phyloP scores from a whole-genome alignment of 73 alveolate species.

The Symbiodinium natans region DNA sequence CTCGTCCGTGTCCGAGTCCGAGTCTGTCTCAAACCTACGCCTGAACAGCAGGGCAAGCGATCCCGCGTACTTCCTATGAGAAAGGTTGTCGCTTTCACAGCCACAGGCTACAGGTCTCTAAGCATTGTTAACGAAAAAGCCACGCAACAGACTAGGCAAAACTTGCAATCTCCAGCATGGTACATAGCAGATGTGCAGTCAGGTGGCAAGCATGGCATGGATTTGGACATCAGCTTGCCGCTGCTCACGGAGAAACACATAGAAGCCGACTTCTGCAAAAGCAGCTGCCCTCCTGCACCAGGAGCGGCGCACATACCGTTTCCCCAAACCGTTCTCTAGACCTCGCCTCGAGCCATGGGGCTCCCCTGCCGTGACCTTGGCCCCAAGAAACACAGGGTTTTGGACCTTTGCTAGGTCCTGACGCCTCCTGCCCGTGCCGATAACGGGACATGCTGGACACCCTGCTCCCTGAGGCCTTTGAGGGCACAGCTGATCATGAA shows the following conservation, averaged over 20 bases:
- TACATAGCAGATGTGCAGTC: background rate
- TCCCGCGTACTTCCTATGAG: too few species aligned
- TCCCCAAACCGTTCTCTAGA: too few species aligned
- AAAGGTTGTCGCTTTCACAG: too few species aligned
- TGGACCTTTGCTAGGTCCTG: too few species aligned
- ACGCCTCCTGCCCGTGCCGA: background rate
- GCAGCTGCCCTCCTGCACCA: background rate
- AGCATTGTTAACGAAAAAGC: too few species aligned
- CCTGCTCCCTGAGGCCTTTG: too few species aligned
- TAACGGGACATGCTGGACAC: background rate
- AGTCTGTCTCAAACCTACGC: background rate
- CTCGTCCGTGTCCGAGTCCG: background rate
- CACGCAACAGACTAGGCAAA: too few species aligned
- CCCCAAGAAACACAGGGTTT: background rate
- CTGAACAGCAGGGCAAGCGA: background rate
- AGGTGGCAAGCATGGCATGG: background rate
- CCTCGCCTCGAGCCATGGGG: background rate
- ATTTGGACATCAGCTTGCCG: background rate
- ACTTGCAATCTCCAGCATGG: background rate
- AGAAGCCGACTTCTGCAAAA: background rate
- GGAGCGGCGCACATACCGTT: background rate
- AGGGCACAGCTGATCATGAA: conserved; percentile 10
- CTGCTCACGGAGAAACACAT: background rate
- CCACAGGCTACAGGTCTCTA: background rate
- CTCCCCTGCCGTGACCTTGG: background rate